Evolutionary conservation across 1,139 yeast genomes (phyloP), one percentile per base, ranked within the genome.

Genomic region (Yamadazyma siamensis): DNA sequence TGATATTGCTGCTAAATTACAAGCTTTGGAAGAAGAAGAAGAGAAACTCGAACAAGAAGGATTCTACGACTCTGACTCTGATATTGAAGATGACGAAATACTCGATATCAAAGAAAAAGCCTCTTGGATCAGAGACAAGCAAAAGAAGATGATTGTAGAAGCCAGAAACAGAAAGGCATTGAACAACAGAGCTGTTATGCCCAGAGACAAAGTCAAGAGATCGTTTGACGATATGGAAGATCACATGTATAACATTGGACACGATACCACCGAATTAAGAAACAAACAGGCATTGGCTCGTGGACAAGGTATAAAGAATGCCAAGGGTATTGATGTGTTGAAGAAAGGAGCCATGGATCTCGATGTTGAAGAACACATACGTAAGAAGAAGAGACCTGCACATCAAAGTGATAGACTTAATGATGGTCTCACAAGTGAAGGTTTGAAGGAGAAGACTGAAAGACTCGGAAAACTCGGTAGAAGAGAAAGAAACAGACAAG

Each of bases 21-120:
- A 86, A 61, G 96, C 95, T 12, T 72, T 91, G 45, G 99, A 91
- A 65, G 96, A 85, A 42, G 99, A 91, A 62, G 99, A 91, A 68
- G 97, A 89, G 60, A 77, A 80, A 55, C 77, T 91, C 48, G 96
- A 89, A 61, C 66, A 75, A 34, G 96, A 89, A 65, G 99, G 99
- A 18, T 94, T 94, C 69, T 91, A 91, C 61, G 94, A 88, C 48
- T 82, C 94, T 26, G 96, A 88, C 52, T 80, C 81, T 29, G 94
- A 82, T 33, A 73, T 77, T 42, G 65, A 59, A 32, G 85, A 77
- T 38, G 66, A 59, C 28, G 94, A 84, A 44, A 66, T 74, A 23
- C 77, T 69, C 27, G 95, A 86, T 33, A 71, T 91, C 38, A 75
- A 71, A 47, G 91, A 80, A 42, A 91, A 91, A 67, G 98, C 98